Evolutionary conservation across 805 yeast species (phyloP).

Genomic region (Yarrowia sp.): DNA sequence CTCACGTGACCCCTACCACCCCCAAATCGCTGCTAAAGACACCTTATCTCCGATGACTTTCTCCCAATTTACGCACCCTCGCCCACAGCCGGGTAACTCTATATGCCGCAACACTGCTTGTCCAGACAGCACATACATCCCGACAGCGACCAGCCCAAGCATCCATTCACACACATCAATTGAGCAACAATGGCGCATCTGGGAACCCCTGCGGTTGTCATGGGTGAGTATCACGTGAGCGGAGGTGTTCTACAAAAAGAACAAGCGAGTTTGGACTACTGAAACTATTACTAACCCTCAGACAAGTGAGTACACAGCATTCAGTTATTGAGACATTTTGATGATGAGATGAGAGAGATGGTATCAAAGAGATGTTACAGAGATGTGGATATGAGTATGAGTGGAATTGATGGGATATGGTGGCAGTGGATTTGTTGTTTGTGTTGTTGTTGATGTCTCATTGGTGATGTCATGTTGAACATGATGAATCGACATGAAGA

Average conservation of each 20-base stretch:
- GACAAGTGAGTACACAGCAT: conserved; percentile 25
- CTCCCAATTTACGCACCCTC: background rate
- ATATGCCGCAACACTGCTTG: conserved; percentile 25
- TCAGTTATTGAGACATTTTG: conserved; percentile 18
- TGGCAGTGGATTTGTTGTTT: background rate
- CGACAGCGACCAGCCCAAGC: conserved; percentile 10
- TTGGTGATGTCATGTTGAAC: background rate
- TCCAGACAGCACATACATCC: conserved; percentile 21
- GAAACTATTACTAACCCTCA: background rate
- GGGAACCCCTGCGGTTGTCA: conserved; percentile 79
- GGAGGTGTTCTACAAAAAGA: too few relatives aligned
- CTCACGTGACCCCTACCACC: too few relatives aligned
- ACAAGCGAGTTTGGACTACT: too few relatives aligned
- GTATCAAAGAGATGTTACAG: too few relatives aligned
- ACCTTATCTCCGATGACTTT: background rate
- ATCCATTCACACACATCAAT: conserved; percentile 5
- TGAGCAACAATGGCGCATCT: conserved; percentile 33
- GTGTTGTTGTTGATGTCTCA: background rate
- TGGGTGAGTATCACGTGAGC: conserved; percentile 60
- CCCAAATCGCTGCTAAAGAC: background rate
- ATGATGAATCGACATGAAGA: too few relatives aligned
- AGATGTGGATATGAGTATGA: background rate
- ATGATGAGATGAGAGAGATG: background rate
- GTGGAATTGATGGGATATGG: background rate
- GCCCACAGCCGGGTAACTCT: conserved; percentile 20